Base-by-base conservation (phyloP, 2,329 filamentous ascomycete genomes). In the Fusarium nodosum region DNA sequence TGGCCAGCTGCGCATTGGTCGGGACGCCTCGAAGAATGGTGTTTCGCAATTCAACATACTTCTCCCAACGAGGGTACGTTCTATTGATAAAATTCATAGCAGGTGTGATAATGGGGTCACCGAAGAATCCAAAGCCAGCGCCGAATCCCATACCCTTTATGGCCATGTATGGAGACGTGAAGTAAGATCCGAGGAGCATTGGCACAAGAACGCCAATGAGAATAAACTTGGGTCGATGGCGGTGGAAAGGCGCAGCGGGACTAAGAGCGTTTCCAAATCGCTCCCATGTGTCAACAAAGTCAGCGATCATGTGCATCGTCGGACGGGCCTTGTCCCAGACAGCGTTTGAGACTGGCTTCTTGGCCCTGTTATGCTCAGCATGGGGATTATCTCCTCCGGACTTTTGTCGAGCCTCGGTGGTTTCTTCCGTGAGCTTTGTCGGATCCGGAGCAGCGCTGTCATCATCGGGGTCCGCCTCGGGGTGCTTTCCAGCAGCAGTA, bases 1-100 rank as follows among this genome's bases (percentile, higher is more conserved):
- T 82, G 0, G 93, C 90, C 20, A 97, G 86, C 75, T 97, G 93
- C 5, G 93, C 92, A 75, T 97, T 96, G 3, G 93, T 97, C 1
- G 93, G 93, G 0, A 96, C 90, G 4, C 93, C 92, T 75, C 91
- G 93, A 52, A 97, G 87, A 2, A 96, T 77, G 0, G 91, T 93
- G 71, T 93, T 93, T 50, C 91, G 86, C 13, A 93, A 80, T 73
- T 94, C 90, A 18, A 95, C 82, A 9, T 93, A 82, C 71, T 91
- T 92, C 73, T 92, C 85, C 93, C 93, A 96, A 70, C 90, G 82
- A 1, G 92, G 92, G 70, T 89, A 86, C 9, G 83, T 83, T 16
- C 79, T 81, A 77, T 92, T 90, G 30, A 93, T 78, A 70, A 87
- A 86, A 15, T 79, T 78, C 6, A 93, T 75, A 3, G 83, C 87